Conservation (phyloP, 2,329 filamentous ascomycete species). For the Trichoderma afroharzianum region DNA sequence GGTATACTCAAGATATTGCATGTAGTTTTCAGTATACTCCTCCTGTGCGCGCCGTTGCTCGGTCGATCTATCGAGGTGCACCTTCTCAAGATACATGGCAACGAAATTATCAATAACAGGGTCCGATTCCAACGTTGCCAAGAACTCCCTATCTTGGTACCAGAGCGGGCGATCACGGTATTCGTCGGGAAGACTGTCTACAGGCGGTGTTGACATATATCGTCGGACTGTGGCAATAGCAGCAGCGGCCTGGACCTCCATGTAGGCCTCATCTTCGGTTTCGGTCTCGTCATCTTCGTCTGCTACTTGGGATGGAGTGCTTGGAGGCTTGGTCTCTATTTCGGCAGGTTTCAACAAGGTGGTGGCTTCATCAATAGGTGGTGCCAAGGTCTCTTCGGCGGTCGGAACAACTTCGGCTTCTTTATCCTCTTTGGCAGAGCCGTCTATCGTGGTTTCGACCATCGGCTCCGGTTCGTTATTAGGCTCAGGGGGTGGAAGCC, state of each 20-base stretch:
- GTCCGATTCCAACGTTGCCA: conserved; percentile 40
- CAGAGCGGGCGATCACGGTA: conserved; percentile 44
- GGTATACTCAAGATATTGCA: conserved; percentile 53
- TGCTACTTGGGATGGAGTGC: conserved; percentile 47
- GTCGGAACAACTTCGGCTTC: background rate
- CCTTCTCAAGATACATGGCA: conserved; percentile 41
- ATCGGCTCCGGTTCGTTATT: background rate
- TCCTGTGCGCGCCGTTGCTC: conserved; percentile 40
- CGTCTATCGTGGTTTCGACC: background rate
- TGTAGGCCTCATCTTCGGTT: conserved; percentile 50
- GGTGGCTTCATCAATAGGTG: background rate
- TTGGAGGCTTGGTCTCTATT: conserved; percentile 35
- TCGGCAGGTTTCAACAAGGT: conserved; percentile 29
- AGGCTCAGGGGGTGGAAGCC: background rate
- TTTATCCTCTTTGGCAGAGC: background rate
- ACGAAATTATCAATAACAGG: conserved; percentile 45
- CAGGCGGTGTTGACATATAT: conserved; percentile 52
- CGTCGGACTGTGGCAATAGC: conserved; percentile 32
- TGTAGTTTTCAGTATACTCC: conserved; percentile 47
- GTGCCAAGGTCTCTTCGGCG: background rate
- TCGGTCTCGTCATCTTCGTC: conserved; percentile 53
- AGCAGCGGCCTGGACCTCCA: conserved; percentile 44
- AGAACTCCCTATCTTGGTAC: conserved; percentile 45
- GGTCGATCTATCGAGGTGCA: conserved; percentile 34
- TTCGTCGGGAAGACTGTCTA: conserved; percentile 48